phyloP scores from a whole-genome alignment of 805 yeast species.

The Ascoidea tarda region DNA sequence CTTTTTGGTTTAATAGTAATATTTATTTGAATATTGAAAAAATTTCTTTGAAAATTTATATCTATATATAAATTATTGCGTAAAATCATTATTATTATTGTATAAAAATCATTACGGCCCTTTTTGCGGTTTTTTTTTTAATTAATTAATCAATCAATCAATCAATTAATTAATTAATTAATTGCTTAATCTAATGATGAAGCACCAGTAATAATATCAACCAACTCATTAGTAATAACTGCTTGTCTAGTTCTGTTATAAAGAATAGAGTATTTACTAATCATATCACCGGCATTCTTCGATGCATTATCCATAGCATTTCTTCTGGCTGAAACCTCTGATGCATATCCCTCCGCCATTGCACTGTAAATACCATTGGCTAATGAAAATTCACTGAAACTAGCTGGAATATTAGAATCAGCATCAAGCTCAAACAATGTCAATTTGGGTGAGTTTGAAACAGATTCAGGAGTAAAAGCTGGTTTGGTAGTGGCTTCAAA shows the following conservation, averaged over 20 bases:
- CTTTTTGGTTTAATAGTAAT: no score
- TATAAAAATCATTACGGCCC: no score
- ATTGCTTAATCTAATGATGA: conserved; percentile 74
- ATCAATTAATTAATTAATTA: no score
- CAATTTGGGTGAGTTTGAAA: conserved; percentile 76
- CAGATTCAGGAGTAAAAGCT: conserved; percentile 54
- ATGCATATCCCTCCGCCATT: conserved; percentile 95
- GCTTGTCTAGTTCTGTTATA: conserved; percentile 99
- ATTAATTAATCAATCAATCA: no score
- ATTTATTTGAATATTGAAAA: no score
- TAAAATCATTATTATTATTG: no score
- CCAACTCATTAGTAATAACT: conserved; percentile 97
- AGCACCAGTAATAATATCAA: conserved; percentile 99
- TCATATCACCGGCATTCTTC: conserved; percentile 99
- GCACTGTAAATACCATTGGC: conserved; percentile 86
- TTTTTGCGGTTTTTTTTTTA: no score
- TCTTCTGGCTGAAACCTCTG: conserved; percentile 97
- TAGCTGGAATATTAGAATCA: conserved; percentile 51
- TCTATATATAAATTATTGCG: no score
- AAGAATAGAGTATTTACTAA: conserved; percentile 86
- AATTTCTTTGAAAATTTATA: no score
- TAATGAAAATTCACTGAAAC: conserved; percentile 73
- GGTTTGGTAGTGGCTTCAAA: conserved; percentile 71
- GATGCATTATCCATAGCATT: conserved; percentile 99
- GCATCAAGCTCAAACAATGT: conserved; percentile 70